Percentiles rank a stretch among this genome's conserved stretches.
These are phyloP conservation scores for Arachnopeziza araneosa DNA, from an alignment of 2,329 filamentous ascomycete species.

Conservation along the genomic window DNA sequence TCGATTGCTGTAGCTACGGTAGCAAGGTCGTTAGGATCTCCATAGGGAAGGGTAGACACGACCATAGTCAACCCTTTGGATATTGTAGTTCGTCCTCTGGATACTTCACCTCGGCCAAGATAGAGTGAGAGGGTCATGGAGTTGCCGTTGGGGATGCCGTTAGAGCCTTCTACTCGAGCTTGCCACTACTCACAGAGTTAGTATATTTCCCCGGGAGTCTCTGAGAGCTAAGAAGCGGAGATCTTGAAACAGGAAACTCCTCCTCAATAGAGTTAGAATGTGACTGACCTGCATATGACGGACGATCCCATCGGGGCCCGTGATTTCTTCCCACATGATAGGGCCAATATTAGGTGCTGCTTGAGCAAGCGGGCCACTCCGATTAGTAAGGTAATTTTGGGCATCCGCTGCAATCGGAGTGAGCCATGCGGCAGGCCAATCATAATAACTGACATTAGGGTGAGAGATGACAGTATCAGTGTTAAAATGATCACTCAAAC, in stretches of 20 bases:
- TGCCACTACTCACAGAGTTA: slow-evolving; percentile 41
- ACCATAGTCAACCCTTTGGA: slow-evolving; percentile 51
- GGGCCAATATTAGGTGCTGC: slow-evolving; percentile 61
- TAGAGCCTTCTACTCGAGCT: slow-evolving; percentile 50
- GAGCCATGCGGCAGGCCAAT: slow-evolving; percentile 58
- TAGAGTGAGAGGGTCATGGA: slow-evolving; percentile 47
- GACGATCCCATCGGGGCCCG: slow-evolving; percentile 51
- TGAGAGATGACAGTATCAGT: slow-evolving; percentile 48
- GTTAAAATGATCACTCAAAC: slow-evolving; percentile 54
- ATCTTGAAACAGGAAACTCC: slow-evolving; percentile 8
- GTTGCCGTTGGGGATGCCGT: slow-evolving; percentile 19
- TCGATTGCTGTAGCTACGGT: slow-evolving; percentile 62
- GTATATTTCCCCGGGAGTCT: background rate
- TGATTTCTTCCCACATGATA: slow-evolving; percentile 56
- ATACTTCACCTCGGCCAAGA: slow-evolving; percentile 58
- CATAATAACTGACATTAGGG: slow-evolving; percentile 51
- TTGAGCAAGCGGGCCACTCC: slow-evolving; percentile 56
- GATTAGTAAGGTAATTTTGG: slow-evolving; percentile 41
- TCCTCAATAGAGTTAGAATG: background rate
- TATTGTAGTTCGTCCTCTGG: slow-evolving; percentile 56
- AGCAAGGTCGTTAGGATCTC: slow-evolving; percentile 49
- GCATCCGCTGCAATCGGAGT: slow-evolving; percentile 39
- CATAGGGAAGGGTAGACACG: slow-evolving; percentile 48
- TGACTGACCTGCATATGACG: slow-evolving; percentile 48
- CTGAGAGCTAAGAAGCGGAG: background rate